Base-by-base conservation (phyloP, 1,284 basidiomycete species). In the Hemileia vastatrix region DNA sequence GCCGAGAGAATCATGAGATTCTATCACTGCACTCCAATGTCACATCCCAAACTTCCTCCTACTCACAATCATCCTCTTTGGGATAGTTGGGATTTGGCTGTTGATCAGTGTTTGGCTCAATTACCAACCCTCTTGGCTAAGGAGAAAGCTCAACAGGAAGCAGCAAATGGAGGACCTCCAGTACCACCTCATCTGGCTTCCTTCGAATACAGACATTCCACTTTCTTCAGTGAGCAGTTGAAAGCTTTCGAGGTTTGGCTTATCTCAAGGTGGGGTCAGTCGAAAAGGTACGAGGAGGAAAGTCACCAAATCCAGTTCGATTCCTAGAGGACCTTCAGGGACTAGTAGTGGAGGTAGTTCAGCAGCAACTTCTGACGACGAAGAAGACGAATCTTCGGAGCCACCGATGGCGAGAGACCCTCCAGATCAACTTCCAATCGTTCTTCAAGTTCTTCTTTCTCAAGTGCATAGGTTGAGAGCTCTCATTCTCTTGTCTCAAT, bases 191-290 rank as follows among this genome's bases (percentile, higher is more conserved):
- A 76, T 24, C 71, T 73, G 2, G 76, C 75, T 1, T 71, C 75
- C 0, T 73, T 77, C 66, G 76, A 79, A 6, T 97, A 97, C 76
- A 77, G 85, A 40, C 88, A 90, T n/a, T 95, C 88, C 71, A 83
- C 86, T 51, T 98, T 98, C 79, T 98, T 98, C 77, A 84, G 89
- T 2, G 93, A 98, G 73, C 93, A 97, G 72, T 82, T 98, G 45
- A 94, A 90, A 2, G 94, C 95, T 0, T 98, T 98, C 71, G 90
- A 97, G 73, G 90, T 98, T 15, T 98, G 95, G 94, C 90, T 98
- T 71, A 87, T n/a, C n/a, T n/a, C n/a, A n/a, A n/a, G n/a, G n/a
- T n/a, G n/a, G n/a, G n/a, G n/a, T n/a, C n/a, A 73, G 71, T 63
- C 66, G 72, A 27, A 68, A 70, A 19, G 67, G 69, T 31, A 67